Evolutionary conservation across 2,329 filamentous ascomycete genomes (phyloP).

Genomic region (Chrysosporium keratinophilum): DNA sequence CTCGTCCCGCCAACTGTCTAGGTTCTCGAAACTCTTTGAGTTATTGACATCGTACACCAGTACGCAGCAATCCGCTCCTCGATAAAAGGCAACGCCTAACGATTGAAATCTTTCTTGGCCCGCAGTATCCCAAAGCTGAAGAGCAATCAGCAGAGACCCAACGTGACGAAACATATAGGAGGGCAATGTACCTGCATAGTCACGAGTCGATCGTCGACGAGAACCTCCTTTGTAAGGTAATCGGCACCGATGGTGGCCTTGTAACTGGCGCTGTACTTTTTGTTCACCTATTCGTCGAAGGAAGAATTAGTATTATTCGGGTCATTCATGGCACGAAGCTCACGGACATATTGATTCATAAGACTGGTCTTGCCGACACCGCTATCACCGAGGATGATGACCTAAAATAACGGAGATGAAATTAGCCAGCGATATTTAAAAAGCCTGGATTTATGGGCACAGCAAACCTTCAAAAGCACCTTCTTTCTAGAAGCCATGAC

Average conservation of each 20-base stretch:
- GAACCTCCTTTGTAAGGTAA: conserved; percentile 94
- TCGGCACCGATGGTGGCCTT: conserved; percentile 98
- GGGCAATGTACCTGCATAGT: conserved; percentile 74
- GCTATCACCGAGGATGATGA: conserved; percentile 97
- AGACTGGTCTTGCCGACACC: conserved; percentile 98
- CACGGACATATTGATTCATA: conserved; percentile 99
- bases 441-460: neutral
- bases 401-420: conserved; percentile 45
- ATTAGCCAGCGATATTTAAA: neutral
- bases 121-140: conserved; percentile 98
- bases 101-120: conserved; percentile 99
- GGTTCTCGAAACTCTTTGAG: conserved; percentile 94
- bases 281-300: conserved; percentile 67
- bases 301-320: neutral
- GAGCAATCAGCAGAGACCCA: conserved; percentile 67
- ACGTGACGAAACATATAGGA: neutral
- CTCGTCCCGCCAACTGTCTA: conserved; percentile 97
- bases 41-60: conserved; percentile 99
- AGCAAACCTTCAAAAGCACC: conserved; percentile 70
- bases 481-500: conserved; percentile 75
- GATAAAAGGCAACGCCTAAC: conserved; percentile 97
- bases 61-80: conserved; percentile 97
- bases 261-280: conserved; percentile 99
- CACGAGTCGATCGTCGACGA: conserved; percentile 92
- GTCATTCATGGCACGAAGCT: neutral